Conservation (phyloP, 495 filamentous ascomycete genomes). For the Aspergillus indologenus region DNA sequence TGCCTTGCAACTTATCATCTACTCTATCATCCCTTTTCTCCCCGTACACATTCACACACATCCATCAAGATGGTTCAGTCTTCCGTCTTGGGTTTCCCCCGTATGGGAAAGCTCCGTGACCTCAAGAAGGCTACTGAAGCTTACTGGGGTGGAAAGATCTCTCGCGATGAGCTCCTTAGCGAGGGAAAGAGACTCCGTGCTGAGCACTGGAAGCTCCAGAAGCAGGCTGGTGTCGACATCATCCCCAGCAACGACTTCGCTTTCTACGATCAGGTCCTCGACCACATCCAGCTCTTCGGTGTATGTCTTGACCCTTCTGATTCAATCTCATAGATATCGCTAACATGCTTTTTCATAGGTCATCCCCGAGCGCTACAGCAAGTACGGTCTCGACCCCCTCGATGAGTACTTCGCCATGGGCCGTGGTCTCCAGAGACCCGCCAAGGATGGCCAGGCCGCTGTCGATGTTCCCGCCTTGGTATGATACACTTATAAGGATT, state of each 20-base stretch:
- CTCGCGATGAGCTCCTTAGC: constrained; percentile 76
- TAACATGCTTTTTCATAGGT: constrained; percentile 48
- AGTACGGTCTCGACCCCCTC: constrained; percentile 76
- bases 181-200: constrained; percentile 95
- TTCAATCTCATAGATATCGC: background rate
- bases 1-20: background rate
- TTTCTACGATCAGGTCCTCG: constrained; percentile 96
- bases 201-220: constrained; percentile 99
- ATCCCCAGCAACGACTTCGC: constrained; percentile 99
- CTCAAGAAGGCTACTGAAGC: constrained; percentile 99
- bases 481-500: constrained; percentile 16
- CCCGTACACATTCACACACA: constrained; percentile 28
- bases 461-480: constrained; percentile 88
- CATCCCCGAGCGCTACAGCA: constrained; percentile 84
- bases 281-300: constrained; percentile 98
- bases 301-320: constrained; percentile 50
- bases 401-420: constrained; percentile 99
- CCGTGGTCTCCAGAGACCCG: constrained; percentile 86
- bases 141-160: constrained; percentile 93
- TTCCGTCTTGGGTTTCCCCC: constrained; percentile 78
- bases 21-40: constrained; percentile 8
- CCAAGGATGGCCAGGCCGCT: constrained; percentile 53
- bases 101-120: constrained; percentile 97
- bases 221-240: constrained; percentile 91
- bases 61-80: constrained; percentile 76